These are phyloP conservation scores for Tuber melanosporum DNA, from an alignment of 495 filamentous ascomycete species.

Conservation along the genomic window DNA sequence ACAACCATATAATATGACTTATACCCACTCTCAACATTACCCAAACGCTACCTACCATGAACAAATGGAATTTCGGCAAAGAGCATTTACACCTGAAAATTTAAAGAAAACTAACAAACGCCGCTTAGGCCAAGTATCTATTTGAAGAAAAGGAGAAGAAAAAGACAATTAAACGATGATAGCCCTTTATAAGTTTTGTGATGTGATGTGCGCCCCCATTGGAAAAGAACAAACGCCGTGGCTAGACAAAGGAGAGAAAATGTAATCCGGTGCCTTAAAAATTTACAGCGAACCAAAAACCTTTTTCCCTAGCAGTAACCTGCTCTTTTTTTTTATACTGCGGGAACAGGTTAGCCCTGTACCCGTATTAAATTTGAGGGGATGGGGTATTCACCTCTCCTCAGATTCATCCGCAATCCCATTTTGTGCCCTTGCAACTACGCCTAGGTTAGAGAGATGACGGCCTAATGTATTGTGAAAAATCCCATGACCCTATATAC, in stretches of 20 bases:
- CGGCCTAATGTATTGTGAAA: slow-evolving; percentile 39
- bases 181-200: not conserved
- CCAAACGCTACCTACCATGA: not conserved
- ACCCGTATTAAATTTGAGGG: not conserved
- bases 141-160: not conserved
- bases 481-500: slow-evolving; percentile 15
- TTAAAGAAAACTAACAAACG: not conserved
- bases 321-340: slow-evolving; percentile 45
- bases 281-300: slow-evolving; percentile 34
- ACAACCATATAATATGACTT: not conserved
- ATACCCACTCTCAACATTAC: not conserved
- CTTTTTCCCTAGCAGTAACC: slow-evolving; percentile 48
- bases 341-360: not conserved
- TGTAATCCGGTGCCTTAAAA: not conserved
- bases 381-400: slow-evolving; percentile 41
- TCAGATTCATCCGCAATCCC: slow-evolving; percentile 38
- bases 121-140: not conserved
- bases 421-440: slow-evolving; percentile 33
- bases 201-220: not conserved
- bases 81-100: not conserved
- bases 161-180: not conserved
- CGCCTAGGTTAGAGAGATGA: slow-evolving; percentile 34
- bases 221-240: not conserved
- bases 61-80: not conserved
- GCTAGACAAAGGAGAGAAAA: not conserved